phyloP scores from a whole-genome alignment of 2,329 filamentous ascomycete species.

The Uncinocarpus reesii region DNA sequence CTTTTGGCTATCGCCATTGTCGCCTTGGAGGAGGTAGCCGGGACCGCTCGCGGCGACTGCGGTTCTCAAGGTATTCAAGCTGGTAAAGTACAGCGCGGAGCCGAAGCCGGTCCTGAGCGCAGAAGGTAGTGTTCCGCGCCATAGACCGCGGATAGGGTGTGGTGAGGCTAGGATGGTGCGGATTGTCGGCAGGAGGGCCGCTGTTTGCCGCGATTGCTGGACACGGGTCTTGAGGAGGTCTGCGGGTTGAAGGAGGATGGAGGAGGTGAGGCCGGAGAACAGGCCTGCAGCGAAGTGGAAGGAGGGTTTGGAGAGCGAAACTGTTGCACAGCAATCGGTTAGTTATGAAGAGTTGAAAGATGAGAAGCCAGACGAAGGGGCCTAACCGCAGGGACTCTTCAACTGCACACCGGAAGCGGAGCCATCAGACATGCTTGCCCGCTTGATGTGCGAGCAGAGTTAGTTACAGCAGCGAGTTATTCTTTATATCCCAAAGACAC shows the following conservation, averaged over 20 bases:
- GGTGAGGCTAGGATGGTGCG: constrained; percentile 57
- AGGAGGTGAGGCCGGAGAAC: constrained; percentile 74
- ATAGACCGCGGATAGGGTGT: constrained; percentile 62
- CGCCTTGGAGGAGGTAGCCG: constrained; percentile 31
- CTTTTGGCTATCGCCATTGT: constrained; percentile 19
- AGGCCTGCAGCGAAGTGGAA: constrained; percentile 87
- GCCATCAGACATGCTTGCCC: constrained; percentile 16
- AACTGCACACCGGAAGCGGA: constrained; percentile 11
- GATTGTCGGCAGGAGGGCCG: constrained; percentile 58
- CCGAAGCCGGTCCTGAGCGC: constrained; percentile 89
- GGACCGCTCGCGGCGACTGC: constrained; percentile 42
- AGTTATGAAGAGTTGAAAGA: not conserved
- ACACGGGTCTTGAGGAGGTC: constrained; percentile 95
- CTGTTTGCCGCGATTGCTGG: constrained; percentile 64
- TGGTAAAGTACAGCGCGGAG: constrained; percentile 86
- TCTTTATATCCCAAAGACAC: not conserved
- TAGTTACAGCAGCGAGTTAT: no score
- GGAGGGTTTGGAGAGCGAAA: constrained; percentile 30
- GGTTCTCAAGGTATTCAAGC: constrained; percentile 73
- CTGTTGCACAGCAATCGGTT: not conserved
- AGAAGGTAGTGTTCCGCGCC: constrained; percentile 86
- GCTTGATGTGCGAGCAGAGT: constrained; percentile 3
- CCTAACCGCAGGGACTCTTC: constrained; percentile 9
- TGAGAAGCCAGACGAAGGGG: not conserved
- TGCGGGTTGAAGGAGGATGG: constrained; percentile 83